phyloP scores from a whole-genome alignment of 1,284 basidiomycete species.

The Ganoderma boninense region DNA sequence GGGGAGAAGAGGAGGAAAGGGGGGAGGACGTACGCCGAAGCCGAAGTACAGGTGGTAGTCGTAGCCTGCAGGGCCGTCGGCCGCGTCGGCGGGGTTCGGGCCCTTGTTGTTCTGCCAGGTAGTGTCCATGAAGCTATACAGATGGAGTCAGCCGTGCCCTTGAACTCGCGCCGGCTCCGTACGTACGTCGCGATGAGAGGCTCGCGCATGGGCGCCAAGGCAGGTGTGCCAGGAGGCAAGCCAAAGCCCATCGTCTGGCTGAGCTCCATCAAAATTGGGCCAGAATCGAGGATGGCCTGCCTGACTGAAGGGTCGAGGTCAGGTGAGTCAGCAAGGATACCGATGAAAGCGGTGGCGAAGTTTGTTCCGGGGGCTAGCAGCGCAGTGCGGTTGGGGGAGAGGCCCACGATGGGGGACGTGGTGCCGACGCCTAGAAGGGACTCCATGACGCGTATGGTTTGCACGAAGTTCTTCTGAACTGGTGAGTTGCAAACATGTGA shows the following conservation, averaged over 20 bases:
- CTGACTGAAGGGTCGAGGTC: neutral
- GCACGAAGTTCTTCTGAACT: constrained; percentile 80
- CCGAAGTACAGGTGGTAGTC: neutral
- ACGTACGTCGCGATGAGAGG: neutral
- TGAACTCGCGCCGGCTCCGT: neutral
- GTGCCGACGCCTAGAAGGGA: constrained; percentile 71
- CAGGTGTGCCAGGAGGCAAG: neutral
- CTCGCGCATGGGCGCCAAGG: neutral
- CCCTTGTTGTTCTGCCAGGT: neutral
- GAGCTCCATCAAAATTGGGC: neutral
- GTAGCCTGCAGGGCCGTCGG: neutral
- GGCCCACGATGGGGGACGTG: neutral
- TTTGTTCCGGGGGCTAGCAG: neutral
- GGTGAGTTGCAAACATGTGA: constrained; percentile 3
- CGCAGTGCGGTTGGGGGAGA: neutral
- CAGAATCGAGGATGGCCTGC: neutral
- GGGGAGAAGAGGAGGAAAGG: neutral
- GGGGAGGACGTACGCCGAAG: neutral
- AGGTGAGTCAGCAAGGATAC: neutral
- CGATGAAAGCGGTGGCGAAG: neutral
- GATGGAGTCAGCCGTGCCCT: neutral
- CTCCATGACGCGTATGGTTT: constrained; percentile 71
- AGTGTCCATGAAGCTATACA: neutral
- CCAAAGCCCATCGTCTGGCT: neutral
- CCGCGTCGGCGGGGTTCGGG: neutral